phyloP scores from a whole-genome alignment of 805 yeast genomes.

The Saccharomycopsis lassenensis region DNA sequence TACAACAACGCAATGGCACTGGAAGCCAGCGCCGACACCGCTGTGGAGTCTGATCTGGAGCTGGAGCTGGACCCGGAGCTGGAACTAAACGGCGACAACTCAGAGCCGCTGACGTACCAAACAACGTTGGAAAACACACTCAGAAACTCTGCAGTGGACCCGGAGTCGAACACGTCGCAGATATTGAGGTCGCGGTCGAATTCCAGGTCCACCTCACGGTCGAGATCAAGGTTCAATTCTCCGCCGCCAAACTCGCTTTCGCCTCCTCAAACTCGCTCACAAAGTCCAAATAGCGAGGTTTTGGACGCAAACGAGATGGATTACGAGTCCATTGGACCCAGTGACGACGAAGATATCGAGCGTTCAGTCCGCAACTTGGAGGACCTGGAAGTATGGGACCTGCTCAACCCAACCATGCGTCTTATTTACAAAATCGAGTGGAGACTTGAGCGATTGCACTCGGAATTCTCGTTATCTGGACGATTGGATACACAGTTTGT shows the following conservation, averaged over 20 bases:
- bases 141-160: conserved; percentile 3
- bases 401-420: background rate
- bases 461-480: no score
- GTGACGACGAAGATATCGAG: background rate
- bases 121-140: conserved; percentile 2
- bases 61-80: no score
- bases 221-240: conserved; percentile 9
- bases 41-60: no score
- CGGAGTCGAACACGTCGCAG: conserved; percentile 3
- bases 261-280: conserved; percentile 1
- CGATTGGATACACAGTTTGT: no score
- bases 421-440: no score
- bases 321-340: background rate
- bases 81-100: no score
- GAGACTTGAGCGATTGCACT: no score
- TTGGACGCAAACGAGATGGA: background rate
- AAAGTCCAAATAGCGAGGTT: background rate
- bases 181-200: conserved; percentile 10
- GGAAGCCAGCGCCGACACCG: no score
- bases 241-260: conserved; percentile 13
- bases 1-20: no score
- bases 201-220: conserved; percentile 9
- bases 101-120: no score
- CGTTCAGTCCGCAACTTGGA: background rate
- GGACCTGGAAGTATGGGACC: background rate